phyloP scores from a whole-genome alignment of 2,329 filamentous ascomycete species.

The Triangularia setosa region DNA sequence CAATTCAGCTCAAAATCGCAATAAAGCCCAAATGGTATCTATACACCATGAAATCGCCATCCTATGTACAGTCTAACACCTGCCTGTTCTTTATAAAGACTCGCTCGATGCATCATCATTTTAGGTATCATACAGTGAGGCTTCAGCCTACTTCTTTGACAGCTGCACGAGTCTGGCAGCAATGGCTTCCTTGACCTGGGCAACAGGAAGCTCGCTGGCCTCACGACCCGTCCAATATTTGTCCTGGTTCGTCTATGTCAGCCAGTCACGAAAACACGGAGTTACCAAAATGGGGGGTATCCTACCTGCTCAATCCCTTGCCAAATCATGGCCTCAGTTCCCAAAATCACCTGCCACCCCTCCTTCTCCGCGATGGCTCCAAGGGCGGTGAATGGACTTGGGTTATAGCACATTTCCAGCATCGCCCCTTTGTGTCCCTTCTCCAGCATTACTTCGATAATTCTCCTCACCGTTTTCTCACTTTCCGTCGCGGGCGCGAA shows the following conservation, averaged over 20 bases:
- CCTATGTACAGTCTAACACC: background rate
- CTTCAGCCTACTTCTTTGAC: background rate
- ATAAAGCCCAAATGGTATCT: background rate
- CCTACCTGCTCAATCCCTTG: conserved; percentile 65
- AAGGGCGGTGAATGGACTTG: conserved; percentile 63
- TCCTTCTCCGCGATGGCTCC: conserved; percentile 55
- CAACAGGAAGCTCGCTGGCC: conserved; percentile 55
- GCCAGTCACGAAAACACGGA: background rate
- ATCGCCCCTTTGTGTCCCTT: conserved; percentile 61
- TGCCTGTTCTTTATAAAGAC: too few species aligned
- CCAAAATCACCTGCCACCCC: conserved; percentile 71
- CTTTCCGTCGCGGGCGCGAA: conserved; percentile 62
- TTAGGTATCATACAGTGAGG: background rate
- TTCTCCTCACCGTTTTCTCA: conserved; percentile 57
- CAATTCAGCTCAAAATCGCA: background rate
- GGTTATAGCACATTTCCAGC: conserved; percentile 82
- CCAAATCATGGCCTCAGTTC: conserved; percentile 73
- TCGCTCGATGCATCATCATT: background rate
- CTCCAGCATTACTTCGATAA: conserved; percentile 47
- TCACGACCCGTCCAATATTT: conserved; percentile 61
- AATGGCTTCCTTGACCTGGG: conserved; percentile 53
- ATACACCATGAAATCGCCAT: background rate
- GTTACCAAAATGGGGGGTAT: background rate
- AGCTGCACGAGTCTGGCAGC: conserved; percentile 38
- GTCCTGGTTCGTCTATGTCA: conserved; percentile 31